Evolutionary conservation across 495 filamentous ascomycete genomes (phyloP), one percentile per base, ranked within the genome.

Genomic region (Staphylotrichum longicolle): DNA sequence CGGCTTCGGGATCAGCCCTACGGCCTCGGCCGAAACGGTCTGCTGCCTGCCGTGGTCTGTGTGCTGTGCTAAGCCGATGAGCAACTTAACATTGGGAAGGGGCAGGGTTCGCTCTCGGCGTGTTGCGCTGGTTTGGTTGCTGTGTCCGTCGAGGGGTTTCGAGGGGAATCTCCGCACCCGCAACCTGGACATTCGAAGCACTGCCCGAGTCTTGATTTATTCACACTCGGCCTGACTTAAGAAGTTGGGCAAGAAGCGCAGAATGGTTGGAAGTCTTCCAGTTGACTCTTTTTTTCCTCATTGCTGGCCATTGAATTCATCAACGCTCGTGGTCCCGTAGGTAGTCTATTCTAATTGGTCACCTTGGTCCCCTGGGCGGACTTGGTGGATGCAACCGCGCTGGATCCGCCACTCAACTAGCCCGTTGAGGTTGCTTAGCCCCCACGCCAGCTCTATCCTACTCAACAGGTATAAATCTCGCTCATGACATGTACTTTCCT

Each of bases 1-100:
- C 39, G 57, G 52, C 54, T n/a, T 54, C 49, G 41, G 50, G 39
- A 37, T 45, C 57, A 60, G 62, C 62, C 50, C 54, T 57, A 51
- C 30, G 47, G 15, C 15, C 42, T 15, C 48, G 33, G 50, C 47
- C 57, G 39, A 9, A 15, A 12, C 37, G 54, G 54, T 34, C 47
- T 42, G 11, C 53, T 58, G 61, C 61, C 54, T 63, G 54, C 54
- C 54, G 54, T 45, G 61, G 61, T 53, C 54, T 52, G 54, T 57
- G 55, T 49, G 40, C 37, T 10, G 10, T 39, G 37, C 37, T 27
- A 57, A 58, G 44, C 5, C 27, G 27, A 7, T 14, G 53, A 34
- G 35, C 41, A 12, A 9, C 3, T 34, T 27, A 27, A 27, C 20
- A 27, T 27, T 27, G 20, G 20, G 4, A 14, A 35, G 35, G 12